These are phyloP conservation scores for Candida maesae DNA, from an alignment of 805 yeast genomes.

Conservation along the genomic window DNA sequence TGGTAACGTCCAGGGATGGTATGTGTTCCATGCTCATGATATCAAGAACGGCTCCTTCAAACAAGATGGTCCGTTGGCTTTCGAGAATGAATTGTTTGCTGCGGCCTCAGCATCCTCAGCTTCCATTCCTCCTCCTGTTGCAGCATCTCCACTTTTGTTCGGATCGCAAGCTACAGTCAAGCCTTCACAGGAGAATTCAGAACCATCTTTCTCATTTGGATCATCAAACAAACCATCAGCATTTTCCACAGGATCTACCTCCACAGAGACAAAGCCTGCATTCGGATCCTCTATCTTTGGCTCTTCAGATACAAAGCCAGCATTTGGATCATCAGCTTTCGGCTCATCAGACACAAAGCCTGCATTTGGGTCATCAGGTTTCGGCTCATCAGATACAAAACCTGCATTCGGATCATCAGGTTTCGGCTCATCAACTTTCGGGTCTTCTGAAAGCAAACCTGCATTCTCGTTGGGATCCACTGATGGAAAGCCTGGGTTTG, in stretches of 20 bases:
- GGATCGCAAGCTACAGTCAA: background rate
- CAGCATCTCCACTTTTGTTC: slow-evolving; percentile 5
- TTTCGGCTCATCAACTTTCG: slow-evolving; percentile 14
- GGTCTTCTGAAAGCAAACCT: slow-evolving; percentile 2
- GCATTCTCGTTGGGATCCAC: background rate
- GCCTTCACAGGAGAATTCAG: background rate
- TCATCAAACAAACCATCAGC: background rate
- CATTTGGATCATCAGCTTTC: slow-evolving; percentile 5
- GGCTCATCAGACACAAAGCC: background rate
- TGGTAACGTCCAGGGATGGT: slow-evolving; percentile 63
- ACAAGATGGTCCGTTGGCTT: slow-evolving; percentile 19
- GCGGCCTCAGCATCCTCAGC: slow-evolving; percentile 1
- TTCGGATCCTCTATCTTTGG: slow-evolving; percentile 8
- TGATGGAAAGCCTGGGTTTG: no score
- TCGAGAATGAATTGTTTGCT: slow-evolving; percentile 7
- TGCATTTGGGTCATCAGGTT: slow-evolving; percentile 23
- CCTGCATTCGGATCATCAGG: slow-evolving; percentile 4
- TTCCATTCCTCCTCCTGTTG: background rate
- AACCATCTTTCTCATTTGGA: slow-evolving; percentile 6
- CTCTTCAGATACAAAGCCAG: slow-evolving; percentile 2
- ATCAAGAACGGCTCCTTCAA: slow-evolving; percentile 35
- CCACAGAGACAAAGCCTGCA: background rate
- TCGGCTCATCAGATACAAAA: slow-evolving; percentile 7
- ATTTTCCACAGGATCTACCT: background rate
- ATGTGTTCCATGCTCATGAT: slow-evolving; percentile 54